These are phyloP conservation scores for Penicillium italicum DNA, from an alignment of 2,329 filamentous ascomycete species.

Conservation along the genomic window DNA sequence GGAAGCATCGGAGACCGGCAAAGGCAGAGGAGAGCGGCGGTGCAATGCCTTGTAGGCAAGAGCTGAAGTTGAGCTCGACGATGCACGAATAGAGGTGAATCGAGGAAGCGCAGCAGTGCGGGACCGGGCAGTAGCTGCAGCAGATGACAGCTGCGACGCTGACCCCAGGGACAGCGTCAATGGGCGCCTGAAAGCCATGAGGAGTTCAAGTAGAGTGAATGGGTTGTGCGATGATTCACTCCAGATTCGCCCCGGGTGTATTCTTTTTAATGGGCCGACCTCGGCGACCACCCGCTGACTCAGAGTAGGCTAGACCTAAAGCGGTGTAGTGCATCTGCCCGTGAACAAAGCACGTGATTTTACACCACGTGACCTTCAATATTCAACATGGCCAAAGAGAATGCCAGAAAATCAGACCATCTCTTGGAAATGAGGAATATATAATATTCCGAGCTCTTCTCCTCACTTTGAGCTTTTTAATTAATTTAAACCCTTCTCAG, in stretches of 20 bases:
- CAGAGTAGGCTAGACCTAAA: conserved; percentile 15
- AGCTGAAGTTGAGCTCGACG: conserved; percentile 73
- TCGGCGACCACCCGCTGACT: conserved; percentile 35
- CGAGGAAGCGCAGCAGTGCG: conserved; percentile 28
- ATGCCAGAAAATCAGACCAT: neutral
- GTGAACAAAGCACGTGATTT: conserved; percentile 11
- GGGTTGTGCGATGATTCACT: conserved; percentile 27
- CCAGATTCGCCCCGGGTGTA: conserved; percentile 20
- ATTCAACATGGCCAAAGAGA: neutral
- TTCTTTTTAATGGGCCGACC: conserved; percentile 33
- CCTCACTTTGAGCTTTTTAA: neutral
- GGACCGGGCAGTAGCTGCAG: conserved; percentile 26
- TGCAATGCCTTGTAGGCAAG: conserved; percentile 97
- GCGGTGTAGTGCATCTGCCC: neutral
- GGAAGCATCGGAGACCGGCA: conserved; percentile 70
- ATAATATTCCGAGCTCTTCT: neutral
- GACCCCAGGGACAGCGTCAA: conserved; percentile 36
- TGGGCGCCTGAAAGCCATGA: conserved; percentile 41
- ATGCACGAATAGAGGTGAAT: conserved; percentile 32
- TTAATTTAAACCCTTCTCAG: too few relatives aligned
- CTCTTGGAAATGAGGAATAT: neutral
- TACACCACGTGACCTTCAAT: neutral
- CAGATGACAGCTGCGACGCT: conserved; percentile 28
- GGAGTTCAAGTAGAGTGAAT: conserved; percentile 15
- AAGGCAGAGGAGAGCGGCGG: conserved; percentile 78